Evolutionary conservation across 495 filamentous ascomycete species (phyloP), one percentile per base, ranked within the genome.

Genomic region (Penicillium mononematosum): DNA sequence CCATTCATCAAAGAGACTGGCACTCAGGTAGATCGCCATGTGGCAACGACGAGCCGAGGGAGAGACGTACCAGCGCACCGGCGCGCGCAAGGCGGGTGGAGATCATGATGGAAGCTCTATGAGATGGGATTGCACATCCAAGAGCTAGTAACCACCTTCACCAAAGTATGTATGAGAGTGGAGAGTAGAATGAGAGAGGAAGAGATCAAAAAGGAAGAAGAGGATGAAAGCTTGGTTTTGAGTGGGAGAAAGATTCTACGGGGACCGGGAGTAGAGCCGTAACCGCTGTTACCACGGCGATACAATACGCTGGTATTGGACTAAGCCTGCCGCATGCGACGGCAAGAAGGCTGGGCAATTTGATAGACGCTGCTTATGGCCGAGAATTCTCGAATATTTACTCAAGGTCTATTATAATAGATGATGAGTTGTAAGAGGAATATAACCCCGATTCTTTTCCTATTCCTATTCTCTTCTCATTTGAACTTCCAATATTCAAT

Each of bases 81-180:
- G 78, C 65, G 73, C 80, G 80, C 75, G 77, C 76, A 64, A 83
- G 71, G 69, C 76, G 76, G 66, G 80, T 73, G 62, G 79, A 75
- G 64, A 83, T 80, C 81, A 83, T 83, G 60, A 66, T 81, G 73
- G 57, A 69, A 75, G 74, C 68, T 73, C 68, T 73, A 70, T 69
- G 56, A 61, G 49, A 46, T 52, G 62, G 36, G 43, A 66, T 54
- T 63, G 70, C 67, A 71, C 73, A 72, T 74, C 66, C 66, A 76
- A 73, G 58, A 62, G 66, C 62, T 67, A 72, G 64, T 60, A 60
- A 76, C 70, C 66, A 79, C 68, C 69, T 77, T 75, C 72, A 76
- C 71, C 62, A 48, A 65, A 60, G 51, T 53, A 53, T 63, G 64
- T 52, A 52, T 63, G 64, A 64, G 69, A 75, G 73, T 72, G 74